A percentile compares a stretch with the other conserved stretches of the same genome.
These are phyloP conservation scores for Tolypocladium capitatum DNA, from an alignment of 2,329 filamentous ascomycete genomes.

Conservation along the genomic window DNA sequence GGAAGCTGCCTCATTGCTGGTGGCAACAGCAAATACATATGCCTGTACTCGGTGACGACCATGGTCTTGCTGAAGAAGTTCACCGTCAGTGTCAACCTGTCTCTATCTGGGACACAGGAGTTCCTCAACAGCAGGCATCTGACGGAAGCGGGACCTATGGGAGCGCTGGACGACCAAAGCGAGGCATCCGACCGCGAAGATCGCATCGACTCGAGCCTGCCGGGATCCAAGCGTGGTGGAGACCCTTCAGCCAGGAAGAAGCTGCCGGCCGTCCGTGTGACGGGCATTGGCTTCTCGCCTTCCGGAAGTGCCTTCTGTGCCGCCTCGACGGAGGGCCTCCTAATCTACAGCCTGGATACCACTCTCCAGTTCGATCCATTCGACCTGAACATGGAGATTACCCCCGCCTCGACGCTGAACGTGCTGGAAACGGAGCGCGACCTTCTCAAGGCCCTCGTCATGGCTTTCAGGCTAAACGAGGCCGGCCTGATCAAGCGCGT, in stretches of 20 bases:
- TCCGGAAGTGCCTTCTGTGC: constrained; percentile 86
- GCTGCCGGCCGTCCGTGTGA: constrained; percentile 72
- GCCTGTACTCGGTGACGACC: constrained; percentile 86
- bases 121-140: constrained; percentile 87
- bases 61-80: constrained; percentile 89
- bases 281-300: constrained; percentile 74
- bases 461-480: constrained; percentile 95
- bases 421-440: constrained; percentile 56
- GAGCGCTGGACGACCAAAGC: constrained; percentile 74
- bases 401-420: constrained; percentile 67
- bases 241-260: constrained; percentile 70
- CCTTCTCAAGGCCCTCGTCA: constrained; percentile 84
- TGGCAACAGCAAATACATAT: constrained; percentile 98
- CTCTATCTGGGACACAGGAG: constrained; percentile 88
- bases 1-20: constrained; percentile 81
- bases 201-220: constrained; percentile 63
- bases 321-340: constrained; percentile 81
- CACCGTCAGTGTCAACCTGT: constrained; percentile 91
- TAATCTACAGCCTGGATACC: constrained; percentile 85
- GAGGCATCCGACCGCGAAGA: constrained; percentile 85
- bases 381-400: constrained; percentile 88
- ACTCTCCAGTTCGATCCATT: constrained; percentile 85
- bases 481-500: constrained; percentile 67
- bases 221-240: constrained; percentile 70
- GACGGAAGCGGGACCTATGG: constrained; percentile 77